These are phyloP conservation scores for Podospora pseudopauciseta DNA, from an alignment of 495 filamentous ascomycete species.

Conservation along the genomic window DNA sequence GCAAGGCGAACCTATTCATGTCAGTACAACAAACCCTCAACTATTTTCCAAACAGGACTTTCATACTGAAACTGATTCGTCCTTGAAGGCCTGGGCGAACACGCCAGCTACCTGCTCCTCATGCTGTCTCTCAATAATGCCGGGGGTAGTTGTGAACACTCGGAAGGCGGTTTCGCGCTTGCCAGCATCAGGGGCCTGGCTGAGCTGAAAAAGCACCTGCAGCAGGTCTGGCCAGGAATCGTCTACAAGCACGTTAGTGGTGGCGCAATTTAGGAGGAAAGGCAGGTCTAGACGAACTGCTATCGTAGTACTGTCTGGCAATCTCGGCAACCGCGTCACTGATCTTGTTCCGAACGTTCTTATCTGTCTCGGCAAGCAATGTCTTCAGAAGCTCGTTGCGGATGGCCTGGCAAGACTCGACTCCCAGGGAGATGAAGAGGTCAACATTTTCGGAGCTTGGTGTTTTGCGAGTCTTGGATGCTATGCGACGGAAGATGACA, in stretches of 20 bases:
- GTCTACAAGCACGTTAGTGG: constrained; percentile 49
- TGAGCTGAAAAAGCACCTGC: constrained; percentile 77
- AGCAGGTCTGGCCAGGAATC: constrained; percentile 90
- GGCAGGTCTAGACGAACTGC: constrained; percentile 55
- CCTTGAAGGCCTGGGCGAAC: constrained; percentile 88
- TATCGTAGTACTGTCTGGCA: constrained; percentile 89
- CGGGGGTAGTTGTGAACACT: constrained; percentile 91
- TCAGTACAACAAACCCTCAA: constrained; percentile 13
- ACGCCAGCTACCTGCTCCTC: constrained; percentile 78
- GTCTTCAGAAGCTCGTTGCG: constrained; percentile 75
- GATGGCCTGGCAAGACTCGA: constrained; percentile 71
- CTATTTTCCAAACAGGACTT: not conserved
- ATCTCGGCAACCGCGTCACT: constrained; percentile 94
- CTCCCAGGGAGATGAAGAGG: constrained; percentile 70
- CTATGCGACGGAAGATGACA: constrained; percentile 90
- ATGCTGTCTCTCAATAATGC: constrained; percentile 94
- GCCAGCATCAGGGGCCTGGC: constrained; percentile 73
- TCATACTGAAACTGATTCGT: constrained; percentile 72
- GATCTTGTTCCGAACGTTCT: constrained; percentile 83
- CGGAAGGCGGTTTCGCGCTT: constrained; percentile 88
- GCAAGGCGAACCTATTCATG: constrained; percentile 69
- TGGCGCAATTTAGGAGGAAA: not conserved
- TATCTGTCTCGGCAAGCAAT: constrained; percentile 64
- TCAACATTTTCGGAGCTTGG: constrained; percentile 69
- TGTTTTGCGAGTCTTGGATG: constrained; percentile 79